Base-by-base conservation (phyloP, 768 basidiomycete genomes). In the Russula sp. region DNA sequence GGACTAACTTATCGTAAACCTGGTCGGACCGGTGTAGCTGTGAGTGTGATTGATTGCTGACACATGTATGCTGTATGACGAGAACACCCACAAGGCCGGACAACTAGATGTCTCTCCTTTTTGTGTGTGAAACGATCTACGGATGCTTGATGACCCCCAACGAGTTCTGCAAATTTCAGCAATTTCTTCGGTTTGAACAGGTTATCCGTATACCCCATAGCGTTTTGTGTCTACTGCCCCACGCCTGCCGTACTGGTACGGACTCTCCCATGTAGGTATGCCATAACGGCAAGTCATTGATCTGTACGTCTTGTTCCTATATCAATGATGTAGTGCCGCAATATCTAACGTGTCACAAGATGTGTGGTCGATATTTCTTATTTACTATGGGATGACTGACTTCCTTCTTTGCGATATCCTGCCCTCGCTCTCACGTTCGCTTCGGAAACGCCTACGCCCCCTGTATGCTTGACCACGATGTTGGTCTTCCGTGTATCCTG, bases 91-190 rank as follows among this genome's bases (percentile, higher is more conserved):
- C 38, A 32, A 20, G 20, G 20, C 16, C 18, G 36, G 40, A 60
- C 51, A 42, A 40, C 50, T 28, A 7, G 30, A n/a, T 59, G n/a
- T 8, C 24, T 22, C 38, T 32, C 26, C 42, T 14, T 20, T 14
- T 8, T 32, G n/a, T 34, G 38, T 60, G 38, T 8, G 50, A 28
- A 52, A 10, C 50, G 59, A 59, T 59, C 34, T 38, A 38, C 38
- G 38, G 13, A 22, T 32, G 14, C 49, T 38, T 40, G 20, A 28
- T 42, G 59, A 30, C 8, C 38, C 11, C 34, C 34, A 34, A 34
- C 34, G 34, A 34, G 34, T 11, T 30, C 36, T 26, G 5, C 59
- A 32, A 26, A 40, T 40, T 13, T 24, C 38, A 5, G 30, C 14
- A 42, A 44, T 42, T 22, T 38, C 40, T 7, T 61, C 59, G 26